Percentiles rank a stretch among this genome's conserved stretches.
These are phyloP conservation scores for Monosporozyma yasuniensis DNA, from an alignment of 805 yeast genomes.

Conservation along the genomic window DNA sequence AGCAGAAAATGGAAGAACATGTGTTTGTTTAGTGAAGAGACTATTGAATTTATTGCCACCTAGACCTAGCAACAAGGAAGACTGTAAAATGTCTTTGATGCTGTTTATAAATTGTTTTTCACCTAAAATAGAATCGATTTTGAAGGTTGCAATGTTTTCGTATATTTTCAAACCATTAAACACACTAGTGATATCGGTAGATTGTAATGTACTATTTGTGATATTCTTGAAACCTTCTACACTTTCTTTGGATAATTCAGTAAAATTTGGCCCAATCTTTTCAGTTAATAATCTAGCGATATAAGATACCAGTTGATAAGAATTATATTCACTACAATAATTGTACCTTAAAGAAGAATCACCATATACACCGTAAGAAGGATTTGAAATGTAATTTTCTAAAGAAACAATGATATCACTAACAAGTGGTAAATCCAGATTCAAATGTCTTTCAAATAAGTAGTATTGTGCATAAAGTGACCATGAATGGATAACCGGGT, in stretches of 20 bases:
- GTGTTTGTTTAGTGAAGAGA: constrained; percentile 29
- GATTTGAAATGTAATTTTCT: constrained; percentile 35
- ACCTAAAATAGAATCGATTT: constrained; percentile 18
- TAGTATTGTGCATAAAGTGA: constrained; percentile 51
- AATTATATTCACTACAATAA: constrained; percentile 39
- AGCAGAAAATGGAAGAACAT: constrained; percentile 39
- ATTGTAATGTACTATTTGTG: constrained; percentile 27
- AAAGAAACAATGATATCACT: constrained; percentile 36
- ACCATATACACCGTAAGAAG: constrained; percentile 42
- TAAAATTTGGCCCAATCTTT: constrained; percentile 50
- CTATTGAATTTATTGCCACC: constrained; percentile 14
- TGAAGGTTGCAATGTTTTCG: constrained; percentile 24
- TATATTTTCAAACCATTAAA: constrained; percentile 13
- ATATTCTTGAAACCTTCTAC: constrained; percentile 32
- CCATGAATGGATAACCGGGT: constrained; percentile 74
- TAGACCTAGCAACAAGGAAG: constrained; percentile 13
- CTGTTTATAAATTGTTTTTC: constrained; percentile 23
- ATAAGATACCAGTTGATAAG: constrained; percentile 36
- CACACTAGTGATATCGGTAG: constrained; percentile 31
- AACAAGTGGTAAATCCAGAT: constrained; percentile 38
- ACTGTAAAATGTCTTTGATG: constrained; percentile 14
- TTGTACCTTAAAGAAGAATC: constrained; percentile 40
- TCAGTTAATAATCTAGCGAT: constrained; percentile 39
- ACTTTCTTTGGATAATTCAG: constrained; percentile 24
- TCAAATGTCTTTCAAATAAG: constrained; percentile 46